Percentiles rank a stretch among this genome's conserved stretches.
These are phyloP conservation scores for Beauveria australis DNA, from an alignment of 2,329 filamentous ascomycete species.

Conservation along the genomic window DNA sequence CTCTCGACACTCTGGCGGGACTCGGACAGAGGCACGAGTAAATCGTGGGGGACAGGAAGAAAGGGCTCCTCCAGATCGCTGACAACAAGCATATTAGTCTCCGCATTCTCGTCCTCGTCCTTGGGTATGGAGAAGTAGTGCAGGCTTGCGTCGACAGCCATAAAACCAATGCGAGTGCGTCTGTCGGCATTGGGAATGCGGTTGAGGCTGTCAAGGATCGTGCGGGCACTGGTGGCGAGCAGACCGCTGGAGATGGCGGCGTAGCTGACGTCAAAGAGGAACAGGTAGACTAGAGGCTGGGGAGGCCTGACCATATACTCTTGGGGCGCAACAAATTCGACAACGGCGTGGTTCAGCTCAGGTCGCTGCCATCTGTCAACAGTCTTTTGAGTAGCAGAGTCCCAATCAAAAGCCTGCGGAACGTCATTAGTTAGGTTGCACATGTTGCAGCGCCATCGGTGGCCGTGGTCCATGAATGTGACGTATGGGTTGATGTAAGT, in stretches of 20 bases:
- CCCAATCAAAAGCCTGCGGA: constrained; percentile 99
- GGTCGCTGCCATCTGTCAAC: constrained; percentile 87
- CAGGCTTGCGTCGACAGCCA: constrained; percentile 87
- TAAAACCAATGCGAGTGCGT: constrained; percentile 84
- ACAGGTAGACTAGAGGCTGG: constrained; percentile 90
- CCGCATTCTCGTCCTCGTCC: constrained; percentile 74
- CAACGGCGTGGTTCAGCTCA: constrained; percentile 92
- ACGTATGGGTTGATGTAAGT: constrained; percentile 98
- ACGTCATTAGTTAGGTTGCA: constrained; percentile 98
- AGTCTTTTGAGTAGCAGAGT: constrained; percentile 80
- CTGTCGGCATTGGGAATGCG: constrained; percentile 97
- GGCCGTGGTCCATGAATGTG: constrained; percentile 91
- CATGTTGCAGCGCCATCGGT: constrained; percentile 99
- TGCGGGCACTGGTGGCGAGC: constrained; percentile 83
- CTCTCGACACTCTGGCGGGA: constrained; percentile 84
- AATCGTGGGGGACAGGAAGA: constrained; percentile 83
- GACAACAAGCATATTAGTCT: constrained; percentile 86
- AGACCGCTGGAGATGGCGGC: constrained; percentile 83
- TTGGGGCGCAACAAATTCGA: constrained; percentile 95
- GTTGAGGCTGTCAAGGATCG: constrained; percentile 89
- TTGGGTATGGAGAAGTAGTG: constrained; percentile 95
- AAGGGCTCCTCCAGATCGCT: constrained; percentile 96
- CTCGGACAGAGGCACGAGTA: constrained; percentile 82
- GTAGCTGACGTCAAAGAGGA: constrained; percentile 91
- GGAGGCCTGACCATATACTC: constrained; percentile 99